These are phyloP conservation scores for Pisolithus thermaeus DNA, from an alignment of 1,284 basidiomycete genomes.

Conservation along the genomic window DNA sequence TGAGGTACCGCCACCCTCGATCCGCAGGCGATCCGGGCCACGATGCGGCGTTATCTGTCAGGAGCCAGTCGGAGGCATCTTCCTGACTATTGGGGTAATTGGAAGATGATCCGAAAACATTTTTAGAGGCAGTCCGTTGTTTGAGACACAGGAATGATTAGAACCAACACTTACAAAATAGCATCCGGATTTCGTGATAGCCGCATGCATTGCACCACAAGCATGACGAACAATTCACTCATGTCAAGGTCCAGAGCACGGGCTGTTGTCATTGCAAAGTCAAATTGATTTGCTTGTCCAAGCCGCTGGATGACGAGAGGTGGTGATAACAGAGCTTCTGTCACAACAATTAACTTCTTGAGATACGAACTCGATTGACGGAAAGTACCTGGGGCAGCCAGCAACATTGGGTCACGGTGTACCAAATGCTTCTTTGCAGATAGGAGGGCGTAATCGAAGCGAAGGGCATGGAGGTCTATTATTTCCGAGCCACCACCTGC, in stretches of 20 bases:
- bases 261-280: conserved; percentile 75
- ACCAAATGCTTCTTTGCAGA: conserved; percentile 77
- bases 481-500: conserved; percentile 67
- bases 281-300: conserved; percentile 76
- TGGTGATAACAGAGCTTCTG: conserved; percentile 64
- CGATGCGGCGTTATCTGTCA: conserved; percentile 72
- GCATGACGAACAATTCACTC: conserved; percentile 75
- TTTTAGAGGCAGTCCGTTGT: background rate
- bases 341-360: conserved; percentile 16
- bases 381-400: conserved; percentile 39
- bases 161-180: conserved; percentile 39
- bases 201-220: conserved; percentile 78
- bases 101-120: background rate
- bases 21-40: conserved; percentile 81
- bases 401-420: conserved; percentile 48
- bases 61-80: conserved; percentile 72
- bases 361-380: background rate
- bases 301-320: conserved; percentile 76
- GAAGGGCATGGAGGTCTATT: conserved; percentile 77
- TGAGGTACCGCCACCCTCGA: conserved; percentile 86
- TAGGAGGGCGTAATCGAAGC: conserved; percentile 79
- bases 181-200: conserved; percentile 56
- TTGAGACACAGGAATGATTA: background rate
- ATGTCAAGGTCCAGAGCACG: conserved; percentile 79
- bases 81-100: conserved; percentile 42